Evolutionary conservation across 2,329 filamentous ascomycete species (phyloP).

Genomic region (Myriosclerotinia curreyana): DNA sequence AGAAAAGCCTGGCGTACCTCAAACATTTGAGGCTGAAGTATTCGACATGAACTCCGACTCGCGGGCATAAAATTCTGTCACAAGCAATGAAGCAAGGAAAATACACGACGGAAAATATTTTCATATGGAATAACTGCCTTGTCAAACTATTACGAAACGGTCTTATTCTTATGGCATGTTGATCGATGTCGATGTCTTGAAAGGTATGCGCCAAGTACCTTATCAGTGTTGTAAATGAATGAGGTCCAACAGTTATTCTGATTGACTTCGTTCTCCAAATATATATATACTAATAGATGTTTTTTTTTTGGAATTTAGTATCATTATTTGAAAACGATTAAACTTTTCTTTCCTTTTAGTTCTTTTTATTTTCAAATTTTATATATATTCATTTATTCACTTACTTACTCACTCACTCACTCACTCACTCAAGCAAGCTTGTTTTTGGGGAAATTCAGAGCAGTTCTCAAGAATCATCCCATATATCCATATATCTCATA

Average conservation of each 20-base stretch:
- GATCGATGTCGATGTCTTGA: constrained; percentile 19
- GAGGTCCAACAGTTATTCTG: neutral
- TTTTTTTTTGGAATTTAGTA: constrained; percentile 15
- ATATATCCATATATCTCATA: too few relatives aligned
- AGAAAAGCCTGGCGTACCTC: constrained; percentile 9
- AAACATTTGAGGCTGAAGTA: constrained; percentile 21
- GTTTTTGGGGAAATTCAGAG: neutral
- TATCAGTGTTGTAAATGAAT: constrained; percentile 8
- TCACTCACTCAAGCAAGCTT: neutral
- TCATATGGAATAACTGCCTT: constrained; percentile 8
- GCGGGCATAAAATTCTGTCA: constrained; percentile 15
- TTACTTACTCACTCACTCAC: too few relatives aligned
- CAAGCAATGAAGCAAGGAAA: constrained; percentile 19
- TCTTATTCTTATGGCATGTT: constrained; percentile 11
- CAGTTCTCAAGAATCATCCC: constrained; percentile 12
- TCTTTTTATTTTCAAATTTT: neutral
- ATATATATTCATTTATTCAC: constrained; percentile 19
- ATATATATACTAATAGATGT: constrained; percentile 14
- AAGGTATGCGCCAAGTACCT: constrained; percentile 18
- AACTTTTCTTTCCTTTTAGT: neutral
- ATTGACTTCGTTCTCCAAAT: neutral
- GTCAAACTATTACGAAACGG: constrained; percentile 9
- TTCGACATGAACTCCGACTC: constrained; percentile 22
- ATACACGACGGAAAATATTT: neutral
- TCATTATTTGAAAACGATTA: constrained; percentile 11